Percentiles rank a stretch among this genome's conserved stretches.
Conservation (phyloP, 139 green algal species). For the Tetradesmus obliquus region DNA sequence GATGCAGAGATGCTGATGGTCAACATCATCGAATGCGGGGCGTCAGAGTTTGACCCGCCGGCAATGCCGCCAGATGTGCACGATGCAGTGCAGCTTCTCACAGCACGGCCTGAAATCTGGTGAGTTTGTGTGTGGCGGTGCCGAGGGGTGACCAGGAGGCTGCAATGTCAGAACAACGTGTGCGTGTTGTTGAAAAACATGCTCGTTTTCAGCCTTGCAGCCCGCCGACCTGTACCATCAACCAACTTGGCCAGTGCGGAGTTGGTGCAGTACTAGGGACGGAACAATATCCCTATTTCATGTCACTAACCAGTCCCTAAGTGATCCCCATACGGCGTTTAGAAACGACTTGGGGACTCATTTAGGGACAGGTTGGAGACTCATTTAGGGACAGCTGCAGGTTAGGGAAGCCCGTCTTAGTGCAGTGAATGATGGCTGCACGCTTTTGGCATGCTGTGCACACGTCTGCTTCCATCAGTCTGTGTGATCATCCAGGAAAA, state of each 20-base stretch:
- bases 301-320: too few relatives aligned
- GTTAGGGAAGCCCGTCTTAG: too few relatives aligned
- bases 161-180: background rate
- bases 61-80: conserved; percentile 11
- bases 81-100: background rate
- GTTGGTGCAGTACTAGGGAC: background rate
- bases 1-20: background rate
- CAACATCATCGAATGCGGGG: background rate
- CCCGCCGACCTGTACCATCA: background rate
- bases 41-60: background rate
- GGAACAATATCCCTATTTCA: background rate
- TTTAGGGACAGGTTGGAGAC: too few relatives aligned
- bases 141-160: background rate
- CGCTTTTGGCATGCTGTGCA: background rate
- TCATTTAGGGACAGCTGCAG: too few relatives aligned
- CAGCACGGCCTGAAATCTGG: conserved; percentile 18
- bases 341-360: too few relatives aligned
- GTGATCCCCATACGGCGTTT: too few relatives aligned
- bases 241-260: background rate
- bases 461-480: background rate
- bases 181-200: too few relatives aligned
- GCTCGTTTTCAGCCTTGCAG: too few relatives aligned
- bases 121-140: background rate
- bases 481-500: background rate
- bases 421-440: background rate